Base-by-base conservation (phyloP, 2,329 filamentous ascomycete species). In the Nigrograna mackinnonii region DNA sequence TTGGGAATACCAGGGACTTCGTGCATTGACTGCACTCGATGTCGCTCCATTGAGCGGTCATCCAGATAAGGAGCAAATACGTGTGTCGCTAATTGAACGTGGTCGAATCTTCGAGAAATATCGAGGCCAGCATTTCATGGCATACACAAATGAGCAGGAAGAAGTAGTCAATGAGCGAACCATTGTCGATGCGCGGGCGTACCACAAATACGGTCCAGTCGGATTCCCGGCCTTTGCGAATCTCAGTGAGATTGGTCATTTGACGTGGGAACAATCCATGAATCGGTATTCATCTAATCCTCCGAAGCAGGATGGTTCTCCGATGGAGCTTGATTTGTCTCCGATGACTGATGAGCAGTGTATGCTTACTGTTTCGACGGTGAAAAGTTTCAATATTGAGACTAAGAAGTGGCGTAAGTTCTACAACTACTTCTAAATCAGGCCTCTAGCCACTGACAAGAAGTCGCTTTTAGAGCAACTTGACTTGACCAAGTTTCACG, bases 41-140 rank as follows among this genome's bases (percentile, higher is more conserved):
- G 62, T 62, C 1, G 72, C 62, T 31, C 74, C 75, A 2, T 46
- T 77, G 2, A 48, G 62, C 1, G 70, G 59, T 39, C 71, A 75
- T 47, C 35, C 53, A 2, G 55, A 72, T 6, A 54, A 64, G 33
- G 55, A 64, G 1, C 48, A 55, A 3, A 46, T 78, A n/a, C 60
- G 58, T 6, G 40, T 57, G n/a, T 46, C 50, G 6, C 57, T 79
- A n/a, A 58, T 73, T 14, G 55, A 61, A 9, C 67, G 74, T 6
- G 76, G 76, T 7, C 63, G 62, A 16, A 56, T 62, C 13, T 71
- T 77, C 45, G 74, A 78, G 47, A 44, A 56, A 12, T 58, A 75
- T 28, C 67, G 66, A 20, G 75, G 75, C 2, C 73, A 70, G 31
- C 68, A 74, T 39, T 78, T 74, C 59, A 71, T 70, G 44, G 58